Percentiles rank a stretch among this genome's conserved stretches.
Conservation (phyloP, 192 early-diverging fungal genomes). For the Gaertneriomyces sp. region DNA sequence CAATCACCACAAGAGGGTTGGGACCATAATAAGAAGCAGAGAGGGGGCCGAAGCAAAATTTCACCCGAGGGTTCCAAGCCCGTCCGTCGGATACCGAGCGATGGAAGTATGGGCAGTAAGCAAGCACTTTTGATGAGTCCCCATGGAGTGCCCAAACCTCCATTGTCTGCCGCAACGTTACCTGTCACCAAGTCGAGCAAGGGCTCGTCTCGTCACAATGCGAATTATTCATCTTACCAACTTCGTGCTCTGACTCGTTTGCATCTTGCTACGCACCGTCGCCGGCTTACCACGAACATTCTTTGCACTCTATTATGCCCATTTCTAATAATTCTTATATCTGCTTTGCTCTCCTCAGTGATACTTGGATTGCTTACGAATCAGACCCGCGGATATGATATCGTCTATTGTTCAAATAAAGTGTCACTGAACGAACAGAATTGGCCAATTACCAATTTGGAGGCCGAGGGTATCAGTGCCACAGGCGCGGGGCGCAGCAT, state of each 20-base stretch:
- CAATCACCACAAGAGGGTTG: too few species aligned
- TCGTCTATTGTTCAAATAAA: conserved; percentile 36
- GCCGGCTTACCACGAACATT: conserved; percentile 25
- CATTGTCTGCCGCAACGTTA: too few species aligned
- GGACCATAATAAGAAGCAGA: too few species aligned
- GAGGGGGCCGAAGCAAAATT: too few species aligned
- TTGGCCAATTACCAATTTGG: conserved; percentile 37
- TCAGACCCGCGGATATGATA: conserved; percentile 28
- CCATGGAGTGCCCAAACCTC: too few species aligned
- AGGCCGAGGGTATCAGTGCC: conserved; percentile 9
- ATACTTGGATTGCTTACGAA: conserved; percentile 40
- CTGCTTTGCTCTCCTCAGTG: conserved; percentile 48
- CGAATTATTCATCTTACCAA: conserved; percentile 26
- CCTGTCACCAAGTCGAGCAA: too few species aligned
- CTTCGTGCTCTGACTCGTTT: conserved; percentile 32
- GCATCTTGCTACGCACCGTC: too few species aligned
- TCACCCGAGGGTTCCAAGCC: too few species aligned
- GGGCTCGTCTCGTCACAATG: too few species aligned
- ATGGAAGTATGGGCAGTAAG: too few species aligned
- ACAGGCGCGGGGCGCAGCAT: background rate
- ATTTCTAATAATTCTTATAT: conserved; percentile 58
- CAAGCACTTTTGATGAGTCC: too few species aligned
- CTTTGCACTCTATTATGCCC: conserved; percentile 54
- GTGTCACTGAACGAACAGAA: conserved; percentile 20
- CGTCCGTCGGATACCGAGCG: too few species aligned